Conservation (phyloP, 2,329 filamentous ascomycete genomes). For the Mollisia scopiformis region DNA sequence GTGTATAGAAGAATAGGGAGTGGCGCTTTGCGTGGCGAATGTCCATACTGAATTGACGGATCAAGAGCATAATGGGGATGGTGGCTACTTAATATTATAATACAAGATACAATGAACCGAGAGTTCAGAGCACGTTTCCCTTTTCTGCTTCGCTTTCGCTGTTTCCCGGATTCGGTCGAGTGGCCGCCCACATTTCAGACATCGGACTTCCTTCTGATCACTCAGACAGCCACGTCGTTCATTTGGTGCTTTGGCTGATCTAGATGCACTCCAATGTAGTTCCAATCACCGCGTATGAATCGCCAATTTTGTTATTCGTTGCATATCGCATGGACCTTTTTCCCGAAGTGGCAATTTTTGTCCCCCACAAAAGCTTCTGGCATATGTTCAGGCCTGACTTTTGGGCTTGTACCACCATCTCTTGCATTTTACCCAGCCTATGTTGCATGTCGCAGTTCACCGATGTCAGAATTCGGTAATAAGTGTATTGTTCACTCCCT, state of each 20-base stretch:
- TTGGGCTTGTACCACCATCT: not conserved
- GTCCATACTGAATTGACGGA: not conserved
- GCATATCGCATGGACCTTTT: slow-evolving; percentile 10
- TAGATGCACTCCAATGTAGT: not conserved
- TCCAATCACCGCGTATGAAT: not conserved
- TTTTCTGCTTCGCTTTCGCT: not conserved
- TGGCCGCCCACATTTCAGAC: not conserved
- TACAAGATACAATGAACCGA: not conserved
- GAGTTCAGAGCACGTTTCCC: not conserved
- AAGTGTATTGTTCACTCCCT: too few species aligned
- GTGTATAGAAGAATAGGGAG: not conserved
- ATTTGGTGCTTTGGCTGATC: not conserved
- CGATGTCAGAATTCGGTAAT: too few species aligned
- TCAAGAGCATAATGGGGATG: not conserved
- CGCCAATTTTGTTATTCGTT: not conserved
- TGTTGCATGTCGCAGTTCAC: too few species aligned
- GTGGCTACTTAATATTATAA: not conserved
- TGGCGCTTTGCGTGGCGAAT: not conserved
- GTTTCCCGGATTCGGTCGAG: not conserved
- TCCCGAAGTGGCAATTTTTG: slow-evolving; percentile 7
- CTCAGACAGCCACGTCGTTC: not conserved
- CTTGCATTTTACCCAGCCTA: too few species aligned
- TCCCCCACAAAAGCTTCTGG: not conserved
- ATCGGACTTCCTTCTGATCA: not conserved
- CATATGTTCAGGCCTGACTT: not conserved